Evolutionary conservation across 2,329 filamentous ascomycete species (phyloP).

Genomic region (Diaporthe ampelina): DNA sequence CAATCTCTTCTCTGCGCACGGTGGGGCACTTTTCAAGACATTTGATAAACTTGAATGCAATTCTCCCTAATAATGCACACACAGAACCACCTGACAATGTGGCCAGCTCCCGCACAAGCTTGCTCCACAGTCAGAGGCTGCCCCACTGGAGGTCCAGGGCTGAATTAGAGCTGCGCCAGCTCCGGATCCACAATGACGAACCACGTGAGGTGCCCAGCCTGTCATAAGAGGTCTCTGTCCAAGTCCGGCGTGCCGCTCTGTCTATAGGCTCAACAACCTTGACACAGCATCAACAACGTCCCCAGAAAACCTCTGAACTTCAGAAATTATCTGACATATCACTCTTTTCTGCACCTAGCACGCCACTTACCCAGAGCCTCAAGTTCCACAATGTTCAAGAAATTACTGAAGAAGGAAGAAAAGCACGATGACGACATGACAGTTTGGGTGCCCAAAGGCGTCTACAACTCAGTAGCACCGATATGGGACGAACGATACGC

Average conservation of each 20-base stretch:
- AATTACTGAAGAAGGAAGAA: conserved; percentile 17
- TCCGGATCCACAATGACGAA: conserved; percentile 11
- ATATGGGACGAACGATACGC: conserved; percentile 20
- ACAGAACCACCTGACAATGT: neutral
- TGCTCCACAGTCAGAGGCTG: conserved; percentile 4
- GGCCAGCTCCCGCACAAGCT: neutral
- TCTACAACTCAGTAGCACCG: conserved; percentile 13
- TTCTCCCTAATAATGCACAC: neutral
- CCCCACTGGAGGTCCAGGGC: neutral
- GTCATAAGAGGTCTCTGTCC: conserved; percentile 16
- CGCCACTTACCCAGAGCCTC: neutral
- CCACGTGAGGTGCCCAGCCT: conserved; percentile 6
- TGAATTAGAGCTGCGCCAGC: neutral
- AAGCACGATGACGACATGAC: conserved; percentile 22
- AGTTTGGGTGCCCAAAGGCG: conserved; percentile 14
- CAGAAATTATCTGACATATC: neutral
- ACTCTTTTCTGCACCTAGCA: neutral
- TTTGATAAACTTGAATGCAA: neutral
- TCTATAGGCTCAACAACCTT: neutral
- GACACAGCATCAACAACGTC: conserved; percentile 1
- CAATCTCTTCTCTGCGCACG: neutral
- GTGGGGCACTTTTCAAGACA: neutral
- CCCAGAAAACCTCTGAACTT: neutral
- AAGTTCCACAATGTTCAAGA: neutral
- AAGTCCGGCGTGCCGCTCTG: neutral